Evolutionary conservation across 192 early-diverging fungal genomes (phyloP), one percentile per base, ranked within the genome.

Genomic region (Dimargaris cristalligena): DNA sequence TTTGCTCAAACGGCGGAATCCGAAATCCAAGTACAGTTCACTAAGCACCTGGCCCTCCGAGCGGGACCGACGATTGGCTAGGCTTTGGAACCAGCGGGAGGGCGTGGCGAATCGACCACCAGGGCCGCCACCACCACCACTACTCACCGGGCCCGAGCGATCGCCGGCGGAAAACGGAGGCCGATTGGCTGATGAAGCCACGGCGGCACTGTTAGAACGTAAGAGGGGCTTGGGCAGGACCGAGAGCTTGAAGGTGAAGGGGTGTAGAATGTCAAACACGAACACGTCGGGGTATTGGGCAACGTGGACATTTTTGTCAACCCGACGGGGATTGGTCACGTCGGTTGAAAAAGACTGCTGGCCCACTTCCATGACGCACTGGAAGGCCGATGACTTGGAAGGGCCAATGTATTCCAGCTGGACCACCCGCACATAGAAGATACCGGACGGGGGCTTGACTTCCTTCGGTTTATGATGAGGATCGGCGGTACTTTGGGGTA

Each of bases 1-100:
- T 58, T 73, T 72, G 20, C 64, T 66, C 46, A 67, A 68, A 34
- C 69, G 44, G 34, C 68, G 69, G 2, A 76, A 66, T 13, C 57
- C 52, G 55, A 72, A 64, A 49, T 76, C 74, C 56, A 76, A 62
- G 44, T 63, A 76, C 59, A 76, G 63, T 60, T 76, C 74, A 59
- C 74, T 71, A 16, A 76, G 62, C 4, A 56, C 54, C 34, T 56
- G 31, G 0, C 54, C 54, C 32, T 56, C 54, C 23, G 32, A 33
- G 11, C 54, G 54, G 31, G 54, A 56, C 20, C 54, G 30, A 8
- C 54, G 54, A 33, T 56, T 56, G 31, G 54, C 54, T 23, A 56
- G 30, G 4, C 31, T 34, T 2, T 56, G 54, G 32, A 56, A 56
- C 54, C 54, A 56, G 16, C 23, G 10, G 31, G 31, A 34, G 32